Evolutionary conservation across 2,329 filamentous ascomycete species (phyloP).

Genomic region (Fusarium solani-melongenae): DNA sequence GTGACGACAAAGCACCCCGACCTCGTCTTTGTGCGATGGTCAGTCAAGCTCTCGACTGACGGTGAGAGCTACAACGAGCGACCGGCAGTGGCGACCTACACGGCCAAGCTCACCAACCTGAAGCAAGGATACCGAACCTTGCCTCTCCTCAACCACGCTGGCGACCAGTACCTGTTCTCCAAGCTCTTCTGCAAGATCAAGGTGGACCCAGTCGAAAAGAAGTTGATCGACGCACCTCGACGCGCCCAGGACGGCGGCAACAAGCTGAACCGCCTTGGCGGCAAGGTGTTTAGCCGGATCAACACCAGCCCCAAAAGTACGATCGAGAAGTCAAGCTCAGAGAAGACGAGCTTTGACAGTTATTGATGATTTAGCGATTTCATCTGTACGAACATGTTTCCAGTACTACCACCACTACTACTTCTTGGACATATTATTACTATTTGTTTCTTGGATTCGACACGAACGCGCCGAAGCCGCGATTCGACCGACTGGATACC

Average conservation of each 20-base stretch:
- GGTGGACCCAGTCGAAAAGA: constrained; percentile 67
- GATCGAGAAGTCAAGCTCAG: constrained; percentile 63
- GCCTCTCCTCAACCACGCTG: constrained; percentile 87
- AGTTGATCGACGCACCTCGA: constrained; percentile 64
- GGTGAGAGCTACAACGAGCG: constrained; percentile 72
- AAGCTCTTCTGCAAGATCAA: constrained; percentile 92
- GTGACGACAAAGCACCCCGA: constrained; percentile 95
- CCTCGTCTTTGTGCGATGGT: constrained; percentile 92
- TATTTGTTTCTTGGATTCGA: constrained; percentile 33
- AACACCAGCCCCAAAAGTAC: constrained; percentile 64
- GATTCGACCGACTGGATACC: constrained; percentile 9
- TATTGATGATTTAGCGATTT: constrained; percentile 40
- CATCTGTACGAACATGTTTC: constrained; percentile 37
- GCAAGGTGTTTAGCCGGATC: constrained; percentile 67
- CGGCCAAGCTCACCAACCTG: constrained; percentile 88
- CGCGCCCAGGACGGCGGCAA: constrained; percentile 55
- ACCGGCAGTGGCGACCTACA: constrained; percentile 84
- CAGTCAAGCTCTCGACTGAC: constrained; percentile 86
- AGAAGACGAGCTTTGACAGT: constrained; percentile 59
- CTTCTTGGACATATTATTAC: constrained; percentile 42
- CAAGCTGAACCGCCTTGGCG: constrained; percentile 67
- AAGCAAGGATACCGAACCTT: constrained; percentile 94
- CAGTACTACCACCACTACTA: neutral
- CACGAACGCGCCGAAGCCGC: constrained; percentile 24
- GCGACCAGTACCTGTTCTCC: constrained; percentile 94